Base-by-base conservation (phyloP, 2,329 filamentous ascomycete species). In the Metarhizium rileyi region DNA sequence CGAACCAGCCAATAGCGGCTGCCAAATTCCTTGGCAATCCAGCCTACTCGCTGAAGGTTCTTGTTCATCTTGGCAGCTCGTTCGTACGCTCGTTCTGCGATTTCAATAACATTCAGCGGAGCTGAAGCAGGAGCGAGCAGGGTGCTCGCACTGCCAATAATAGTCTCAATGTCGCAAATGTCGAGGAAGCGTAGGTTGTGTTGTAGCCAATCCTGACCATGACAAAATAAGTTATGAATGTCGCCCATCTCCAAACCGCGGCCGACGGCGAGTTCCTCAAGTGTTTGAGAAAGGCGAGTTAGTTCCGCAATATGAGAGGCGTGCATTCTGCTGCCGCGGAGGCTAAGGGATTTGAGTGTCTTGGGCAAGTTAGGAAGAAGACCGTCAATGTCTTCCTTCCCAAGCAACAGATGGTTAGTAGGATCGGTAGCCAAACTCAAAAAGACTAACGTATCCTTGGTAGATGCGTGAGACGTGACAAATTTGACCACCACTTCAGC, bases 181-280 rank as follows among this genome's bases (percentile, higher is more conserved):
- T 91, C 87, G 48, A 93, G 71, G 63, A 89, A 93, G 59, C 80
- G 83, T 23, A 93, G 74, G 26, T 76, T 76, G 53, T 83, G 78
- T 2, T 77, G 75, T 45, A 64, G 55, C 59, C 61, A 65, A 48
- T 63, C 54, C 52, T 73, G 67, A 46, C 75, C 70, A 4, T 74
- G 74, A 33, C 75, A 70, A 56, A 88, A 82, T n/a, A 84, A 74
- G 12, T 72, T 69, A 60, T 84, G 81, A 51, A 90, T 73, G 54
- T 90, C 83, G 47, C 70, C 65, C 42, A 87, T 72, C 12, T 77
- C 76, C 44, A 91, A 68, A 38, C 84, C 77, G 5, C 83, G 81
- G 38, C 85, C 86, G 14, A 91, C 66, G 5, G 86, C 83, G 20
- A 93, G 73, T 65, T 91, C 87, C 63, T 91, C 86, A 12, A 91